These are phyloP conservation scores for thale cress (Arabidopsis thaliana) DNA, from an alignment of 345 rosid species.

Conservation along the genomic window TAIR10.1 NC_003070.9:18652501-18653000, in stretches of 20 bases:
- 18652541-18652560: background rate
- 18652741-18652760: slow-evolving; percentile 98
- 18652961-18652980: slow-evolving; percentile 66
- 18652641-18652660: slow-evolving; percentile 11
- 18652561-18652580: slow-evolving; percentile 14
- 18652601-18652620: slow-evolving; percentile 76
- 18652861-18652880: background rate
- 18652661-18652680: slow-evolving; percentile 42
- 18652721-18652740: slow-evolving; percentile 91
- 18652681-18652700: slow-evolving; percentile 14
- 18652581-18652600: slow-evolving; percentile 27
- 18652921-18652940: slow-evolving; percentile 21
- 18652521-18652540: background rate
- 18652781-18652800: slow-evolving; percentile 74
- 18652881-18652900: background rate
- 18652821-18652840: background rate
- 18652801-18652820: slow-evolving; percentile 45
- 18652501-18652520: slow-evolving; percentile 64
- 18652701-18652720: slow-evolving; percentile 70
- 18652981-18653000: slow-evolving; percentile 72
- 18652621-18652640: slow-evolving; percentile 19
- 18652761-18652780: slow-evolving; percentile 99
- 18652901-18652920: slow-evolving; percentile 6
- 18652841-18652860: background rate
- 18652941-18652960: slow-evolving; percentile 21